Evolutionary conservation across 2,329 filamentous ascomycete species (phyloP).

Genomic region (Diaporthe sp.): DNA sequence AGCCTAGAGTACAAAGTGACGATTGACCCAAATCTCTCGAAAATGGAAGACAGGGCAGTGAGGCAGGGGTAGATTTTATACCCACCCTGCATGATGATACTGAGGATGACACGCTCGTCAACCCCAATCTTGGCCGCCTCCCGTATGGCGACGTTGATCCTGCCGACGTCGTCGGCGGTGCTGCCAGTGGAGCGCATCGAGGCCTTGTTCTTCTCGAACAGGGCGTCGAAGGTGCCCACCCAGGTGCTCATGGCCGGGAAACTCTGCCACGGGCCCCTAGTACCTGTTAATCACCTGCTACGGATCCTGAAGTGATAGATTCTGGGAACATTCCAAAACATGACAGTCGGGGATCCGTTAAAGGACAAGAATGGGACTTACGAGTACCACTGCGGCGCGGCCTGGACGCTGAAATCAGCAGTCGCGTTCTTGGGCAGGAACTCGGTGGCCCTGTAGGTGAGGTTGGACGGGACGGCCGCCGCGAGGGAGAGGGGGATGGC

Average conservation of each 20-base stretch:
- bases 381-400: slow-evolving; percentile 6
- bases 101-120: slow-evolving; percentile 55
- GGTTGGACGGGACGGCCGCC: not conserved
- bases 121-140: slow-evolving; percentile 51
- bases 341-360: too few relatives aligned
- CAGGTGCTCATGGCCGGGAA: slow-evolving; percentile 52
- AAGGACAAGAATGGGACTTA: too few relatives aligned
- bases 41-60: not conserved
- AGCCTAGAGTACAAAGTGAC: not conserved
- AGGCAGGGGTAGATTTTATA: too few relatives aligned
- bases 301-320: too few relatives aligned
- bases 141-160: slow-evolving; percentile 51
- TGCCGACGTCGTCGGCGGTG: slow-evolving; percentile 50
- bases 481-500: slow-evolving; percentile 14
- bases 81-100: slow-evolving; percentile 56
- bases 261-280: slow-evolving; percentile 39
- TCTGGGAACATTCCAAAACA: too few relatives aligned
- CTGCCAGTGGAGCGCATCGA: slow-evolving; percentile 51
- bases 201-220: slow-evolving; percentile 53
- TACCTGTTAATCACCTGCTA: too few relatives aligned
- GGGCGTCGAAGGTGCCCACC: slow-evolving; percentile 46
- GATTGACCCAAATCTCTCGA: too few relatives aligned
- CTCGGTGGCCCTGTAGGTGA: not conserved
- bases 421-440: slow-evolving; percentile 13
- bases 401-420: not conserved